Conservation (phyloP, 2,329 filamentous ascomycete genomes). For the Plenodomus tracheiphilus region DNA sequence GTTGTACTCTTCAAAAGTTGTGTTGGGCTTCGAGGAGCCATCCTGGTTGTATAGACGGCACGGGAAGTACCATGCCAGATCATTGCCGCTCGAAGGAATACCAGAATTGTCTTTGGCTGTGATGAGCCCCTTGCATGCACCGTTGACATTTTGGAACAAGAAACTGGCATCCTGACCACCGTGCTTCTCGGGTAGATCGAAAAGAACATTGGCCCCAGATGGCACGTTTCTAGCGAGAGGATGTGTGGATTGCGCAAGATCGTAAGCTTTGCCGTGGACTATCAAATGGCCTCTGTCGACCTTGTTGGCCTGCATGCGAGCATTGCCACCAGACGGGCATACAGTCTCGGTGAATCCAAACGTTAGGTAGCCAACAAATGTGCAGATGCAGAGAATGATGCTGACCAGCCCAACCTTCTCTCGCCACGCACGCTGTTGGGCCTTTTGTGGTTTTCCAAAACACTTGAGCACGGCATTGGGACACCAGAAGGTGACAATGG, state of each 20-base stretch:
- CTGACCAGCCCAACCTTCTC: slow-evolving; percentile 98
- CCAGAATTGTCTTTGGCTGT: slow-evolving; percentile 71
- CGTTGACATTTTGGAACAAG: slow-evolving; percentile 97
- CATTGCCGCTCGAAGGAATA: slow-evolving; percentile 73
- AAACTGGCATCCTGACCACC: slow-evolving; percentile 94
- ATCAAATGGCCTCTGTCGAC: slow-evolving; percentile 88
- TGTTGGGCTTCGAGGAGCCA: slow-evolving; percentile 77
- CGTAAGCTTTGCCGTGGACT: slow-evolving; percentile 89
- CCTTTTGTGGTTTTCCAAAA: slow-evolving; percentile 82
- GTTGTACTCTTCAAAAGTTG: slow-evolving; percentile 72
- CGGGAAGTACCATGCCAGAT: slow-evolving; percentile 96
- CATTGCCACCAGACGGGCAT: slow-evolving; percentile 69
- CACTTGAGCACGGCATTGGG: slow-evolving; percentile 83
- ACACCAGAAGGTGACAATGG: slow-evolving; percentile 91
- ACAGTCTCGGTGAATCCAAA: slow-evolving; percentile 94
- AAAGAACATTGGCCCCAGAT: slow-evolving; percentile 76
- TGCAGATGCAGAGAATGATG: slow-evolving; percentile 85
- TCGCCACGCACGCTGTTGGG: slow-evolving; percentile 89
- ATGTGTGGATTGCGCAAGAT: slow-evolving; percentile 76
- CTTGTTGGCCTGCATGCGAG: slow-evolving; percentile 77
- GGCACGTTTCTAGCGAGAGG: slow-evolving; percentile 80
- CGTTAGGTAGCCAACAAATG: slow-evolving; percentile 89
- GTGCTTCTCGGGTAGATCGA: slow-evolving; percentile 78
- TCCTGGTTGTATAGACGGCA: slow-evolving; percentile 93
- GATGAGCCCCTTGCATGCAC: slow-evolving; percentile 90